phyloP scores from a whole-genome alignment of 1,284 basidiomycete genomes.

The Papiliotrema fonsecae region DNA sequence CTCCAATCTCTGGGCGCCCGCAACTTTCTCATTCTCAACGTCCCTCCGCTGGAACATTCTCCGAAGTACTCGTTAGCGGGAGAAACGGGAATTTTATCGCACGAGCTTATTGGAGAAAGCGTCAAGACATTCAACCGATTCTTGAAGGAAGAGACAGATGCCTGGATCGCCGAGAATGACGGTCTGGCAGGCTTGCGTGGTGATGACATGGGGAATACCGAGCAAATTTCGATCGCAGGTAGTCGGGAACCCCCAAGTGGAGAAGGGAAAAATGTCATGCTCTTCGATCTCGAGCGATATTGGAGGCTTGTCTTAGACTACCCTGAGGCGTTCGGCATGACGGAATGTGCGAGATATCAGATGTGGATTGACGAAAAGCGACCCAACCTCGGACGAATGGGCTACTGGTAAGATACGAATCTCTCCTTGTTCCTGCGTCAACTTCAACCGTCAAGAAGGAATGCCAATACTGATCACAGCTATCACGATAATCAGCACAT shows the following conservation, averaged over 20 bases:
- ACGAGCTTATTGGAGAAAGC: conserved; percentile 4
- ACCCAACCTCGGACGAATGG: conserved; percentile 15
- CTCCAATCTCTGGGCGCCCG: conserved; percentile 2
- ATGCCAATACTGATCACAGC: neutral
- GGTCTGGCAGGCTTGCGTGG: too few relatives aligned
- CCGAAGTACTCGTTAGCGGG: conserved; percentile 7
- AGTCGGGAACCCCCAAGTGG: too few relatives aligned
- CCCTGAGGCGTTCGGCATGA: conserved; percentile 18
- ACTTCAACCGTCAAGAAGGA: neutral
- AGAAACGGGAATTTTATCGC: conserved; percentile 3
- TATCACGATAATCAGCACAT: conserved; percentile 10
- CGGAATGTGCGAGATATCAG: conserved; percentile 14
- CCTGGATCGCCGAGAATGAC: conserved; percentile 3
- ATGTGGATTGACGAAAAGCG: conserved; percentile 11
- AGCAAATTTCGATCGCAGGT: too few relatives aligned
- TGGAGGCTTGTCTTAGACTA: conserved; percentile 11
- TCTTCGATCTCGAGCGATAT: conserved; percentile 15
- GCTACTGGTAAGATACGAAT: conserved; percentile 9
- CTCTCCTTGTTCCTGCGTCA: neutral
- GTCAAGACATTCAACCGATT: neutral
- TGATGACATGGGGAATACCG: too few relatives aligned
- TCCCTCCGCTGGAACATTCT: conserved; percentile 8
- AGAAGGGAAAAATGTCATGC: conserved; percentile 12
- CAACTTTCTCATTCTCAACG: conserved; percentile 7
- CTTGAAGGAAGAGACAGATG: neutral